Base-by-base conservation (phyloP, 2,329 filamentous ascomycete genomes). In the Dactylella cylindrospora region DNA sequence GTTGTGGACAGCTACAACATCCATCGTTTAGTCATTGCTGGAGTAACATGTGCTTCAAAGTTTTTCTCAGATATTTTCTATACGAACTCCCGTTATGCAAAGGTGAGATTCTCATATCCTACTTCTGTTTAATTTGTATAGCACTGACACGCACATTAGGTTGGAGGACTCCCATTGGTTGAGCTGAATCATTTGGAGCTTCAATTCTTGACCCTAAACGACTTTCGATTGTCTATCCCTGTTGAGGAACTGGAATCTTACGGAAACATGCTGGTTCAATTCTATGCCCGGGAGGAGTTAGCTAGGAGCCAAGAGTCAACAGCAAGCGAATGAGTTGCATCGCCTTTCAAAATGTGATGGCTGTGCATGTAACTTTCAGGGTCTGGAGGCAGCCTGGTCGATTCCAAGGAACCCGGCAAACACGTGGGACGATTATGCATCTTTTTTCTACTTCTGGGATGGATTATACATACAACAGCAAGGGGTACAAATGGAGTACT, bases 51-150 rank as follows among this genome's bases (percentile, higher is more conserved):
- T 74, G 90, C 93, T 3, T 97, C 91, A 81, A 98, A 98, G 74
- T 98, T 97, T 79, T 98, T 98, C 75, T 97, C 91, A 3, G 83
- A 98, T 75, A 91, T 97, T 32, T 98, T 98, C 70, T 98, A 97
- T 72, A 98, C 93, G 7, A 98, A 98, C 74, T 97, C 93, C 51
- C 83, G 93, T 83, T 98, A 98, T 73, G 93, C 93, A 61, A 98
- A 97, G 86, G 93, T 95, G 49, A 5, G 26, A n/a, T n/a, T n/a
- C n/a, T n/a, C n/a, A n/a, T 50, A 3, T 36, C 19, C 15, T 35
- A n/a, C 36, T 15, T 29, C 10, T 38, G 29, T 28, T 22, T 6
- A 40, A 7, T 59, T 44, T 29, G 66, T 70, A 66, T 71, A 45
- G 3, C 19, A 33, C 41, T 36, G 25, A 40, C 8, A 36, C 25